Percentiles rank a stretch among this genome's conserved stretches.
phyloP scores from a whole-genome alignment of 495 filamentous ascomycete genomes.

The Clavariopsis aquatica region DNA sequence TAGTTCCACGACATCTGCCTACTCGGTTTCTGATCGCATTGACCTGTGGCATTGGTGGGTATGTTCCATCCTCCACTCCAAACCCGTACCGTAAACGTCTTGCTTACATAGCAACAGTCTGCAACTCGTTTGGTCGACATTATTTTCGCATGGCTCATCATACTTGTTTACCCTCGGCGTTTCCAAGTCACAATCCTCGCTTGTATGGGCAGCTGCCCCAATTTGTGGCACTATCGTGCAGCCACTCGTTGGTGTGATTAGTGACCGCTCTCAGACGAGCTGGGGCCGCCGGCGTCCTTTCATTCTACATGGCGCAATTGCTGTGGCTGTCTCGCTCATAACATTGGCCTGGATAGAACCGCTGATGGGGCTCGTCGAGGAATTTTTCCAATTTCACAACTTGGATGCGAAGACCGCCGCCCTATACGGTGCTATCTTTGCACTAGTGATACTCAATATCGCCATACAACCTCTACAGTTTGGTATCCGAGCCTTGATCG shows the following conservation, averaged over 20 bases:
- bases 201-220: slow-evolving; percentile 34
- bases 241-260: slow-evolving; percentile 32
- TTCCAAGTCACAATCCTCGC: slow-evolving; percentile 17
- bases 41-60: background rate
- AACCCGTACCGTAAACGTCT: background rate
- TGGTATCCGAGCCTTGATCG: slow-evolving; percentile 31
- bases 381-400: background rate
- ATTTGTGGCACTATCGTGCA: slow-evolving; percentile 33
- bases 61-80: background rate
- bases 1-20: background rate
- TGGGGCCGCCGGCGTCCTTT: slow-evolving; percentile 31
- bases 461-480: slow-evolving; percentile 34
- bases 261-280: slow-evolving; percentile 11
- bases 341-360: slow-evolving; percentile 11
- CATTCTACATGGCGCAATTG: slow-evolving; percentile 20
- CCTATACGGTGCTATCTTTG: background rate
- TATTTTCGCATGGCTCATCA: slow-evolving; percentile 5
- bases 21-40: background rate
- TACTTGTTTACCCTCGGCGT: slow-evolving; percentile 33
- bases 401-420: background rate
- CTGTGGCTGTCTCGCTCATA: slow-evolving; percentile 9
- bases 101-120: background rate
- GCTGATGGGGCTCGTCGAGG: background rate
- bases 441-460: slow-evolving; percentile 17
- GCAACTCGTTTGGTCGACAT: slow-evolving; percentile 9